Percentiles rank a stretch among this genome's conserved stretches.
Conservation (phyloP, 495 filamentous ascomycete species). For the Penicillium salamii region DNA sequence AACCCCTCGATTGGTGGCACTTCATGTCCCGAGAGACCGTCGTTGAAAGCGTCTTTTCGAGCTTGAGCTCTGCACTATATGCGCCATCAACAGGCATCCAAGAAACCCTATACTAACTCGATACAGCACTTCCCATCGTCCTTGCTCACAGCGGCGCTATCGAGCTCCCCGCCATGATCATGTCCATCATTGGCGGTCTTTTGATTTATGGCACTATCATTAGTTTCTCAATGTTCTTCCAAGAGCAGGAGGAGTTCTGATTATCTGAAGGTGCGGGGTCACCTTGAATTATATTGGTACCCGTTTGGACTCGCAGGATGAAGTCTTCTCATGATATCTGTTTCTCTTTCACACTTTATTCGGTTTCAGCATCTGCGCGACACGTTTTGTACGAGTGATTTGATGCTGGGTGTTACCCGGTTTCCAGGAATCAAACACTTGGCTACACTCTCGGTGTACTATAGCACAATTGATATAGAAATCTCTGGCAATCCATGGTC, state of each 20-base stretch:
- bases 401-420: slow-evolving; percentile 7
- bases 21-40: background rate
- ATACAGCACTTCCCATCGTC: slow-evolving; percentile 79
- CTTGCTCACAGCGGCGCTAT: slow-evolving; percentile 85
- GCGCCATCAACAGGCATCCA: background rate
- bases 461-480: slow-evolving; percentile 27
- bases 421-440: slow-evolving; percentile 16
- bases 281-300: background rate
- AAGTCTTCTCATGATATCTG: slow-evolving; percentile 11
- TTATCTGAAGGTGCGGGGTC: slow-evolving; percentile 1
- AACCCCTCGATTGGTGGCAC: background rate
- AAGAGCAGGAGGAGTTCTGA: slow-evolving; percentile 87
- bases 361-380: slow-evolving; percentile 18
- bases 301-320: background rate
- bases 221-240: slow-evolving; percentile 96
- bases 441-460: slow-evolving; percentile 21
- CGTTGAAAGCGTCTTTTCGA: background rate
- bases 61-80: too few species aligned
- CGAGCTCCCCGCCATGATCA: slow-evolving; percentile 79
- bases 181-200: slow-evolving; percentile 89
- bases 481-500: background rate
- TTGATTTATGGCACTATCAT: slow-evolving; percentile 98
- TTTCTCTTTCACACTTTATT: slow-evolving; percentile 9
- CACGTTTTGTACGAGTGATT: slow-evolving; percentile 16
- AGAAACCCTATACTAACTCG: slow-evolving; percentile 30